A percentile compares a stretch with the other conserved stretches of the same genome.
Conservation (phyloP, 2,329 filamentous ascomycete genomes). For the Neonectria punicea region DNA sequence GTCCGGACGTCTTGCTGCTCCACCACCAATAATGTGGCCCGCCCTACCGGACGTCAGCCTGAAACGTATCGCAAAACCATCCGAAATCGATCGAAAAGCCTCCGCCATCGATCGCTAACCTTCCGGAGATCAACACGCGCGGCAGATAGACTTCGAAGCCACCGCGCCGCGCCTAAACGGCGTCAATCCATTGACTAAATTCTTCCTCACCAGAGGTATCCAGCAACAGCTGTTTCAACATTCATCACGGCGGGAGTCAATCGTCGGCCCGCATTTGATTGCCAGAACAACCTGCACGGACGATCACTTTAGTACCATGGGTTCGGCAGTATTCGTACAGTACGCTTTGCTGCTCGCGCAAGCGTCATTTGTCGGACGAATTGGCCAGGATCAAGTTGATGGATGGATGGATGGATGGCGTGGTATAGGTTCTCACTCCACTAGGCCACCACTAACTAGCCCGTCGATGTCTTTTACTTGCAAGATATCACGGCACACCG, state of each 20-base stretch:
- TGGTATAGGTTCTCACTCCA: conserved; percentile 2
- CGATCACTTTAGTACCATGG: not conserved
- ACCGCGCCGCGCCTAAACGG: not conserved
- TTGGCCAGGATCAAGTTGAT: conserved; percentile 3
- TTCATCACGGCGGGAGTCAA: not conserved
- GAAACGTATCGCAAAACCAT: conserved; percentile 25
- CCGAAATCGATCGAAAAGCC: conserved; percentile 25
- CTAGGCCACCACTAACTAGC: not conserved
- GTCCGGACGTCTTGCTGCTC: not conserved
- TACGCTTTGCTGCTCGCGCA: conserved; percentile 3
- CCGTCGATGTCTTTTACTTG: not conserved
- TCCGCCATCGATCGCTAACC: conserved; percentile 23
- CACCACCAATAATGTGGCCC: conserved; percentile 7
- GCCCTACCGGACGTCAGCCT: conserved; percentile 21
- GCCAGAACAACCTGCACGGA: conserved; percentile 1
- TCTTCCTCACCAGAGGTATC: not conserved
- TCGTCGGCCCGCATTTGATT: not conserved
- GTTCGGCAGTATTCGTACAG: conserved; percentile 5
- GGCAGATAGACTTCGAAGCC: conserved; percentile 5
- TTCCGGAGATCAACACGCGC: conserved; percentile 19
- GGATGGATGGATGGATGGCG: conserved; percentile 10
- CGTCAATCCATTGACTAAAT: not conserved
- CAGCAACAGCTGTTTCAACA: not conserved
- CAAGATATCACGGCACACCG: not conserved
- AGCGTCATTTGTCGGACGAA: not conserved